Conservation (phyloP, 1,139 yeast genomes). For the Pichia norvegensis region DNA sequence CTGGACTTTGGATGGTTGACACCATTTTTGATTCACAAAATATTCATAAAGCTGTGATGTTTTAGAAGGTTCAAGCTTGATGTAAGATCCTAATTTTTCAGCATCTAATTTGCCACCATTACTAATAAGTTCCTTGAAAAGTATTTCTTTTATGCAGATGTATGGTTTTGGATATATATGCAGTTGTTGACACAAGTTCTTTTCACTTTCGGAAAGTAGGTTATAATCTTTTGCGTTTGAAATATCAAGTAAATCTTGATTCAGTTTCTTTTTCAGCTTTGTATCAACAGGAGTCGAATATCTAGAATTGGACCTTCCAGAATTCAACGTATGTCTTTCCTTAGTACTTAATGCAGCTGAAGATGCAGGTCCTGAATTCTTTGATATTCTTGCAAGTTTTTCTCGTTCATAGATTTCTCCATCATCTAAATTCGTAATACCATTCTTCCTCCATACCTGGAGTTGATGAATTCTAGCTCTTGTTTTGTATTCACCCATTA, state of each 20-base stretch:
- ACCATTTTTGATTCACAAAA: slow-evolving; percentile 88
- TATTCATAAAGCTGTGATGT: slow-evolving; percentile 87
- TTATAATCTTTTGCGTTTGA: slow-evolving; percentile 80
- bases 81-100: slow-evolving; percentile 72
- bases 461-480: slow-evolving; percentile 79
- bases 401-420: slow-evolving; percentile 88
- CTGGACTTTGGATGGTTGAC: slow-evolving; percentile 21
- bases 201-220: slow-evolving; percentile 77
- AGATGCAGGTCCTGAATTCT: slow-evolving; percentile 8
- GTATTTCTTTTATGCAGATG: slow-evolving; percentile 83
- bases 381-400: slow-evolving; percentile 38
- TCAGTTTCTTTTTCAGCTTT: slow-evolving; percentile 15
- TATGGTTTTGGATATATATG: slow-evolving; percentile 90
- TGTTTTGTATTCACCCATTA: slow-evolving; percentile 69
- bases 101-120: slow-evolving; percentile 79
- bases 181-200: slow-evolving; percentile 71
- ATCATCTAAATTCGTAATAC: slow-evolving; percentile 74
- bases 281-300: slow-evolving; percentile 22
- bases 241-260: slow-evolving; percentile 50
- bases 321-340: slow-evolving; percentile 26
- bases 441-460: slow-evolving; percentile 89
- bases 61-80: slow-evolving; percentile 80
- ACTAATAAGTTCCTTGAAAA: slow-evolving; percentile 79
- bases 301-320: slow-evolving; percentile 25
- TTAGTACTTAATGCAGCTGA: slow-evolving; percentile 16